These are phyloP conservation scores for Candida ortonii DNA, from an alignment of 805 yeast genomes.

Conservation along the genomic window DNA sequence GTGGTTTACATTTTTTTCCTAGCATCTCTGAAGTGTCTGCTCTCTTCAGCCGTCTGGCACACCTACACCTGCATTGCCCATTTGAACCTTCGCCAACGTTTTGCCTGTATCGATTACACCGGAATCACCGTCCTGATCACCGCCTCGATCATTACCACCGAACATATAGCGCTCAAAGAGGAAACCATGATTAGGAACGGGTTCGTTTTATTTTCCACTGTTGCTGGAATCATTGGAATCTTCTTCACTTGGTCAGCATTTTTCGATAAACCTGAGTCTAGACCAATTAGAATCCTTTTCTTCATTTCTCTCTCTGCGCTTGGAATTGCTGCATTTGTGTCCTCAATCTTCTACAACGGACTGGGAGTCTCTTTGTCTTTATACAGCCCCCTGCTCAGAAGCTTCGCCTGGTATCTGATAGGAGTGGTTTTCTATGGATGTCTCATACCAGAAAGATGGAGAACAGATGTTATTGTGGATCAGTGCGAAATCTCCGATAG, in stretches of 20 bases:
- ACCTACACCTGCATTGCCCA: conserved; percentile 79
- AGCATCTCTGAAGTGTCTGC: conserved; percentile 74
- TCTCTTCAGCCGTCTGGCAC: conserved; percentile 86
- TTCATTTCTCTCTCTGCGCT: conserved; percentile 74
- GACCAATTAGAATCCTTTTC: conserved; percentile 75
- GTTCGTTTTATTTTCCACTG: conserved; percentile 58
- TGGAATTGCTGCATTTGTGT: conserved; percentile 66
- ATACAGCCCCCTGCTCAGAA: conserved; percentile 67
- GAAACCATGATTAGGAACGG: conserved; percentile 45
- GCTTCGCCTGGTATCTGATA: conserved; percentile 67
- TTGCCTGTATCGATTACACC: conserved; percentile 92
- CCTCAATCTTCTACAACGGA: conserved; percentile 56
- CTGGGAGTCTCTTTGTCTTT: conserved; percentile 47
- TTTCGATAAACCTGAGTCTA: conserved; percentile 84
- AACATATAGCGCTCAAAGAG: conserved; percentile 71
- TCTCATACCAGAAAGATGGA: conserved; percentile 84
- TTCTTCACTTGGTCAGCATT: conserved; percentile 87
- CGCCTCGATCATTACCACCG: conserved; percentile 83
- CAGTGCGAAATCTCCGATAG: conserved; percentile 36
- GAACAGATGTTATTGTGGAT: conserved; percentile 63
- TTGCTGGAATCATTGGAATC: conserved; percentile 72
- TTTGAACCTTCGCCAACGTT: conserved; percentile 58
- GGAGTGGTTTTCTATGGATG: conserved; percentile 90
- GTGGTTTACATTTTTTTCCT: conserved; percentile 62
- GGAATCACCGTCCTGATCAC: conserved; percentile 91